These are phyloP conservation scores for Sistotremastrum niveocremeum DNA, from an alignment of 768 basidiomycete species.

Conservation along the genomic window DNA sequence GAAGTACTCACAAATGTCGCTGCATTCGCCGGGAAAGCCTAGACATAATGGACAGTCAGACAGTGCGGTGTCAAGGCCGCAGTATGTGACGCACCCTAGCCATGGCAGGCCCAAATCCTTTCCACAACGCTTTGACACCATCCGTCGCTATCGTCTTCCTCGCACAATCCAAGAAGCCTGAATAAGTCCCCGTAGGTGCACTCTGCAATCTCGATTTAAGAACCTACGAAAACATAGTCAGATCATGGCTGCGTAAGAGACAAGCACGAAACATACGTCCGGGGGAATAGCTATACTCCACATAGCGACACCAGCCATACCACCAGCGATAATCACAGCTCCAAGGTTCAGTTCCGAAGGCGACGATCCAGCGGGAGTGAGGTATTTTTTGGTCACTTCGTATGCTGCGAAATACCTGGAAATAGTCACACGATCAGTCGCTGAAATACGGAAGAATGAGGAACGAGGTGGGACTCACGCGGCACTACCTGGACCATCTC, in stretches of 20 bases:
- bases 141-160: slow-evolving; percentile 84
- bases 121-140: slow-evolving; percentile 84
- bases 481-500: slow-evolving; percentile 94
- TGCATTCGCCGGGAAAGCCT: slow-evolving; percentile 97
- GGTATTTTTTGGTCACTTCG: slow-evolving; percentile 77
- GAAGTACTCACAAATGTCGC: slow-evolving; percentile 66
- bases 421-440: slow-evolving; percentile 5
- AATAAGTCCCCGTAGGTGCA: slow-evolving; percentile 95
- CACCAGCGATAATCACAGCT: slow-evolving; percentile 83
- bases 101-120: slow-evolving; percentile 97
- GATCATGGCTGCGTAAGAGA: not conserved
- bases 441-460: not conserved
- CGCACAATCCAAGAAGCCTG: slow-evolving; percentile 84
- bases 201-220: slow-evolving; percentile 93
- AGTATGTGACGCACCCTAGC: slow-evolving; percentile 44
- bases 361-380: slow-evolving; percentile 74
- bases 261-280: slow-evolving; percentile 45
- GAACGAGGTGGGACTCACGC: slow-evolving; percentile 43
- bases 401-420: slow-evolving; percentile 92
- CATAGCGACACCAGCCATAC: slow-evolving; percentile 93
- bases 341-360: slow-evolving; percentile 71
- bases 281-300: slow-evolving; percentile 97
- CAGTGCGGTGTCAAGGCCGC: not conserved
- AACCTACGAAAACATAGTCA: slow-evolving; percentile 39
- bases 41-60: not conserved